Base-by-base conservation (phyloP, 116 monocot genomes). In the Trichopus zeylanicus region DNA sequence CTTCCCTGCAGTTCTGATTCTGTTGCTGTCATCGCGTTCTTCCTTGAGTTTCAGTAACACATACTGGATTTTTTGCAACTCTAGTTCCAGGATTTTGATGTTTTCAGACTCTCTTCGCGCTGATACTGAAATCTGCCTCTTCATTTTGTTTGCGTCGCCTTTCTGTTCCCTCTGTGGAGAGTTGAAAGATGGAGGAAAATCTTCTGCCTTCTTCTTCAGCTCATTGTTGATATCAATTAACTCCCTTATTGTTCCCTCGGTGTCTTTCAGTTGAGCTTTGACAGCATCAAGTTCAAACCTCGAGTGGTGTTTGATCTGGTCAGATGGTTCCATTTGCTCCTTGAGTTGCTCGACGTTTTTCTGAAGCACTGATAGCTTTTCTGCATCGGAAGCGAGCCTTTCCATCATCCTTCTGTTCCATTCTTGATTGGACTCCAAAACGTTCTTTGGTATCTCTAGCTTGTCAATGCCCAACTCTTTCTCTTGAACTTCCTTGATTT, bases 21-120 rank as follows among this genome's bases (percentile, higher is more conserved):
- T 69, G 23, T 58, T 61, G 46, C 29, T 38, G 29, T 88, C 71
- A 7, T 61, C n/a, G n/a, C n/a, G 68, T 55, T 75, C 85, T 65
- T 99, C 92, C 32, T 91, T 71, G 7, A 91, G 60, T 49, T 88
- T 91, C 7, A 80, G 67, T 53, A 91, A 51, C 4, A 85, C 52
- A 57, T 85, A 89, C 26, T 92, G 75, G 0, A 88, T 76, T 48
- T 92, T 85, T 53, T 92, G 78, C 26, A 99, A 38, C 57, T 99
- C 92, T 67, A 83, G 24, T 62, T 99, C 92, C 69, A 92, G 52
- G 37, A 72, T 69, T 26, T 46, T 88, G 27, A 86, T 83, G 67
- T 71, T 88, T 49, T 92, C 92, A 9, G 75, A 80, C 12, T 57
- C 74, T 57, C 56, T 70, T 31, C 64, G 55, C 11, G 53, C 72